phyloP scores from a whole-genome alignment of 2,329 filamentous ascomycete species.

The Colletotrichum acutatum region DNA sequence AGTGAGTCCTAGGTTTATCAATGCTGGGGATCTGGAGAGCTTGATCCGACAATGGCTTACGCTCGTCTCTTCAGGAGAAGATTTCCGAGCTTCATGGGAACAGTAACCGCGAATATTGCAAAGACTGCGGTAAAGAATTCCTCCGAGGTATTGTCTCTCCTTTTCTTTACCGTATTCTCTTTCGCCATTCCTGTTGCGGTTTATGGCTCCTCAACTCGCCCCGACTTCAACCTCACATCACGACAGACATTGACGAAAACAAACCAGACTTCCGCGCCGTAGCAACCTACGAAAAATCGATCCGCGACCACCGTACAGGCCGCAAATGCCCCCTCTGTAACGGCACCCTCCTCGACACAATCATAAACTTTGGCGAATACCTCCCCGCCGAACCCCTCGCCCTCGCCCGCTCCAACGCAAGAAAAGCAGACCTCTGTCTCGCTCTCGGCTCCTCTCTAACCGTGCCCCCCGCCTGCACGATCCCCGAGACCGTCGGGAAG shows the following conservation, averaged over 20 bases:
- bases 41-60: background rate
- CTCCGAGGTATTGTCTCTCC: conserved; percentile 48
- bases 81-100: conserved; percentile 61
- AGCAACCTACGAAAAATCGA: conserved; percentile 53
- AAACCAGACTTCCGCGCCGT: conserved; percentile 56
- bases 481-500: conserved; percentile 49
- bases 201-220: no score
- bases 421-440: conserved; percentile 56
- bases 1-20: conserved; percentile 39
- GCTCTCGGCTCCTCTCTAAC: conserved; percentile 58
- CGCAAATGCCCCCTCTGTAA: conserved; percentile 54
- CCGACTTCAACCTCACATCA: background rate
- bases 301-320: conserved; percentile 58
- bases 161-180: background rate
- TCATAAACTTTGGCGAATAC: conserved; percentile 57
- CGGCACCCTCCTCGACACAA: conserved; percentile 53
- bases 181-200: no score
- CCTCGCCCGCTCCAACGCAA: conserved; percentile 48
- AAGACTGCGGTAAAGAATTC: conserved; percentile 57
- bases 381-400: conserved; percentile 46
- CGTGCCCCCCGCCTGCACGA: conserved; percentile 52
- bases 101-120: conserved; percentile 57
- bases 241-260: fast-evolving
- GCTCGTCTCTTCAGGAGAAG: conserved; percentile 39
- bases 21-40: background rate